Evolutionary conservation across 805 yeast genomes (phyloP).

Genomic region (Spathaspora gorwiae): DNA sequence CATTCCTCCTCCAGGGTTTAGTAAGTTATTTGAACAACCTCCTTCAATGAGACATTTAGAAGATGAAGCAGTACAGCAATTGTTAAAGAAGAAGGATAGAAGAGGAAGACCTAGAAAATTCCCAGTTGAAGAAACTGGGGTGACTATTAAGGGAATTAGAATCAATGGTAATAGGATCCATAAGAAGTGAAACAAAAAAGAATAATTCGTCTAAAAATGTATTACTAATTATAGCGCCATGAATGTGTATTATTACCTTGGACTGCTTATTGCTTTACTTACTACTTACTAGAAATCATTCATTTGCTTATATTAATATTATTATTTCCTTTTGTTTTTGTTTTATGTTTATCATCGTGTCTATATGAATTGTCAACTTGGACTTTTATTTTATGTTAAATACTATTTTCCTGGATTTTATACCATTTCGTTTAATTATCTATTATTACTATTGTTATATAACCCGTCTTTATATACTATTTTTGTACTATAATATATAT

Average conservation of each 20-base stretch:
- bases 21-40: conserved; percentile 25
- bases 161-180: conserved; percentile 24
- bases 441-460: neutral
- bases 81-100: conserved; percentile 38
- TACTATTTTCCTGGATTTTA: too few relatives aligned
- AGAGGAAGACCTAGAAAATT: conserved; percentile 50
- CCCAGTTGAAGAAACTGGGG: conserved; percentile 43
- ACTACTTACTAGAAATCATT: too few relatives aligned
- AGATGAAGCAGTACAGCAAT: conserved; percentile 30
- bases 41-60: conserved; percentile 24
- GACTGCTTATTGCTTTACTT: too few relatives aligned
- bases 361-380: too few relatives aligned
- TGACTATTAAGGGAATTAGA: conserved; percentile 40
- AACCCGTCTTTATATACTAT: neutral
- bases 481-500: neutral
- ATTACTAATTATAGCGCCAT: too few relatives aligned
- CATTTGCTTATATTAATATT: too few relatives aligned
- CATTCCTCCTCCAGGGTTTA: conserved; percentile 6
- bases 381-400: too few relatives aligned
- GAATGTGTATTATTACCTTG: too few relatives aligned
- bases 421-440: too few relatives aligned
- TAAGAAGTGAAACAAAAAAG: neutral
- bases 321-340: too few relatives aligned
- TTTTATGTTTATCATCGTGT: too few relatives aligned
- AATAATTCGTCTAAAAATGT: too few relatives aligned